A percentile compares a stretch with the other conserved stretches of the same genome.
These are phyloP conservation scores for Nicotiana undulata DNA, from an alignment of 257 asterid species.

Conservation along the genomic window DNA sequence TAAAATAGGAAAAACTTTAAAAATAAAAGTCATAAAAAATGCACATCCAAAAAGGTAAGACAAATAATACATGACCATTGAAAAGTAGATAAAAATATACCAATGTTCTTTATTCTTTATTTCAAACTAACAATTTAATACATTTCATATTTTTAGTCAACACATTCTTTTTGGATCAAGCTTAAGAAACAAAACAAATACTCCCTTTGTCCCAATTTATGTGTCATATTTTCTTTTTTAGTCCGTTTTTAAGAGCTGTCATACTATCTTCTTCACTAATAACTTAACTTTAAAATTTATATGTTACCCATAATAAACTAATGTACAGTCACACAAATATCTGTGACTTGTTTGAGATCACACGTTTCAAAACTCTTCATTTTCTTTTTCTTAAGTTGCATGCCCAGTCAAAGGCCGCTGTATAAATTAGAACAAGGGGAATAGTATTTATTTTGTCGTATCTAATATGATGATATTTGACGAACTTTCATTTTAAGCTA, in stretches of 20 bases:
- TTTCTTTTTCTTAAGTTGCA: too few species aligned
- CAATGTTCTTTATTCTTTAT: neutral
- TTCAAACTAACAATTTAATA: neutral
- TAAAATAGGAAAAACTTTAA: neutral
- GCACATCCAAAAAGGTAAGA: neutral
- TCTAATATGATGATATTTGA: neutral
- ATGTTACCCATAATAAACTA: too few species aligned
- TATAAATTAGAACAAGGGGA: too few species aligned
- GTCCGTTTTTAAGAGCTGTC: too few species aligned
- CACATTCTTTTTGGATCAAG: neutral
- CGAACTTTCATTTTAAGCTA: too few species aligned
- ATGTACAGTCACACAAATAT: too few species aligned
- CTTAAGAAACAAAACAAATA: neutral
- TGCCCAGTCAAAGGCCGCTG: too few species aligned
- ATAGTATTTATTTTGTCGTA: too few species aligned
- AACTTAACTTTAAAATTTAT: too few species aligned
- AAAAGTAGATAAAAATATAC: neutral
- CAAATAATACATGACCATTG: neutral
- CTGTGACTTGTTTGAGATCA: too few species aligned
- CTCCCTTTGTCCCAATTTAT: neutral
- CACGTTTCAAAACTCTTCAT: rapidly evolving
- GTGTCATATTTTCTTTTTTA: too few species aligned
- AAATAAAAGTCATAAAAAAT: neutral
- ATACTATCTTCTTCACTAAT: too few species aligned
- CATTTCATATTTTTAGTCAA: neutral